Base-by-base conservation (phyloP, 176 grass and related monocot genomes). In the Musa itinerans region DNA sequence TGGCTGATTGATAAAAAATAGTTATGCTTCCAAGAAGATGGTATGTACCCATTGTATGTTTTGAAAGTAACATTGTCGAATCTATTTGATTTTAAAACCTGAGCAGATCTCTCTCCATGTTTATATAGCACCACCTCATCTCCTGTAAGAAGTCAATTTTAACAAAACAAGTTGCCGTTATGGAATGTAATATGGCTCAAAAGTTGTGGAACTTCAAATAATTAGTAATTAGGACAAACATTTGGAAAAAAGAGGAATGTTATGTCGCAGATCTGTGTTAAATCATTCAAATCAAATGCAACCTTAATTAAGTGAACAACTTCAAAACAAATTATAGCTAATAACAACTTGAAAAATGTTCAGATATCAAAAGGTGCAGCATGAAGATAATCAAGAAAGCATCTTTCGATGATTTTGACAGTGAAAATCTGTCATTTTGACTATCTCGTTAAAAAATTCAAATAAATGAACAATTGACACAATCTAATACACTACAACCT, bases 121-220 rank as follows among this genome's bases (percentile, higher is more conserved):
- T 92, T 99, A 76, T 94, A 95, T 53, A 58, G 78, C 65, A 99
- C 81, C n/a, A 99, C 96, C 71, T 99, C 96, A 78, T 99, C 96
- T 76, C 91, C 95, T 99, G 86, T 80, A n/a, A 29, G 7, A 55
- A 53, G 17, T 10, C 16, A 34, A 27, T 29, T 56, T 14, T 56
- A 16, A 22, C 24, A 55, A 34, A 54, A 29, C 1, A 15, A 29
- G 25, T 57, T 70, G 21, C 21, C 23, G 1, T 21, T 11, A 1
- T 10, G 3, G n/a, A 51, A n/a, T 22, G 8, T 52, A 68, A 13
- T 13, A 49, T 5, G 14, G 26, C 12, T 69, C 16, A n/a, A 62
- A 65, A 65, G 43, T 52, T 16, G 6, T 50, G 2, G 8, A 52
- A 21, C 10, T 26, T 11, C 23, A 65, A 26, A 27, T 6, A 13